Percentiles rank a stretch among this genome's conserved stretches.
These are phyloP conservation scores for Penicillium sp. DNA, from an alignment of 2,329 filamentous ascomycete species.

Conservation along the genomic window DNA sequence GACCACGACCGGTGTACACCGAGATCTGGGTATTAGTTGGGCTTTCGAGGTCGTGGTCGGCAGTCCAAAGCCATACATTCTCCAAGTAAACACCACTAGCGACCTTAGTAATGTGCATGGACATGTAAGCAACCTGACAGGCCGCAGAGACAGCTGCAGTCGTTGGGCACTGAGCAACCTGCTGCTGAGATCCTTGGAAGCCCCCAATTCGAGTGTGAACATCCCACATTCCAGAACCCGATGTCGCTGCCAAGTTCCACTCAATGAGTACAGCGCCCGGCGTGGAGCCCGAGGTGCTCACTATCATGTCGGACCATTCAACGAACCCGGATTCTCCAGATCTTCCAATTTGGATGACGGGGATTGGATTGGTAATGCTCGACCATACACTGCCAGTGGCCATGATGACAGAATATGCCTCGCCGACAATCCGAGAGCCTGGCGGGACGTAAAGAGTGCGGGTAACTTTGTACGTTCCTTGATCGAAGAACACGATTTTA, in stretches of 20 bases:
- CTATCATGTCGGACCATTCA: constrained; percentile 70
- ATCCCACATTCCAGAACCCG: constrained; percentile 57
- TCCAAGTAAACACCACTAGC: constrained; percentile 47
- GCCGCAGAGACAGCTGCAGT: constrained; percentile 37
- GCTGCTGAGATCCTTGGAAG: constrained; percentile 51
- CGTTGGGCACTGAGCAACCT: constrained; percentile 45
- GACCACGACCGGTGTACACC: constrained; percentile 54
- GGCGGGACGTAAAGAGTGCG: constrained; percentile 50
- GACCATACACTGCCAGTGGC: constrained; percentile 59
- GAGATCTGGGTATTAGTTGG: constrained; percentile 51
- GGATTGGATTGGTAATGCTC: constrained; percentile 58
- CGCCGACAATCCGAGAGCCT: constrained; percentile 55
- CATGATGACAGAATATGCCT: constrained; percentile 57
- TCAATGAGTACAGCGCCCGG: constrained; percentile 70
- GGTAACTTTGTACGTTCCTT: constrained; percentile 54
- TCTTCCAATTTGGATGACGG: constrained; percentile 66
- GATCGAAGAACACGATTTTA: constrained; percentile 58
- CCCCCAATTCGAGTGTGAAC: constrained; percentile 55
- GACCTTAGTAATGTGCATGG: constrained; percentile 38
- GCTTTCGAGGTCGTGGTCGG: constrained; percentile 59
- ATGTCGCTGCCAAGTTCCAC: constrained; percentile 64
- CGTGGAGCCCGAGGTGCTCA: constrained; percentile 66
- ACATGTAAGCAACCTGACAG: constrained; percentile 40
- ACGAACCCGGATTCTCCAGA: constrained; percentile 64
- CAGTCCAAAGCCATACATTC: constrained; percentile 55